Base-by-base conservation (phyloP, 768 basidiomycete species). In the Dentipellis fragilis region DNA sequence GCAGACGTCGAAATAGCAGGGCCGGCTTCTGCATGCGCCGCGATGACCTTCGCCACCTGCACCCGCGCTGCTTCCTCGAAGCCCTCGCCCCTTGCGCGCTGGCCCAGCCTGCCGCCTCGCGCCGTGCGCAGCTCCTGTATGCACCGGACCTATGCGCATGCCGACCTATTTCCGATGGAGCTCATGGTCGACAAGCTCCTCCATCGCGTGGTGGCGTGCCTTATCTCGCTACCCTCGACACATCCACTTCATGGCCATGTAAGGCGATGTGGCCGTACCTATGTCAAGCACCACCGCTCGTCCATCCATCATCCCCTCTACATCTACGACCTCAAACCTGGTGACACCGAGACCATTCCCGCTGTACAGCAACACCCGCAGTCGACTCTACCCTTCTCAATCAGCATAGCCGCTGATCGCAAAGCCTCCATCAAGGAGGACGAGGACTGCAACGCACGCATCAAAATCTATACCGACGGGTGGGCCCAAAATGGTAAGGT, bases 241-340 rank as follows among this genome's bases (percentile, higher is more conserved):
- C 64, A 66, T 51, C 59, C 62, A 0, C 47, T 65, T 0, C 1
- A 22, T 19, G 14, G 17, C 0, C 12, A 48, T 0, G 49, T 53
- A 0, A 38, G 38, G 1, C 6, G 23, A 0, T 52, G 51, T 2
- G 16, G 54, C 0, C 0, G 11, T 2, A 21, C 46, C 1, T 42
- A 34, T 6, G 49, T 60, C n/a, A 10, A 23, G 0, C 1, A 1
- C 0, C 60, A 60, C 21, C 36, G 36, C 0, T 51, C 60, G 3
- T 49, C 62, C 0, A 4, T 66, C 1, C 65, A 66, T 9, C 12
- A 55, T 0, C 56, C 64, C 0, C 37, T 63, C 10, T 50, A 51
- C 5, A 16, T 40, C 0, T 63, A 35, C 36, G 1, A 21, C 1
- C 42, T 62, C 1, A 1, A 45, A 0, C 54, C 54, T 0, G 6